Conservation (phyloP, 495 filamentous ascomycete genomes). For the Talaromyces nanjingensis region DNA sequence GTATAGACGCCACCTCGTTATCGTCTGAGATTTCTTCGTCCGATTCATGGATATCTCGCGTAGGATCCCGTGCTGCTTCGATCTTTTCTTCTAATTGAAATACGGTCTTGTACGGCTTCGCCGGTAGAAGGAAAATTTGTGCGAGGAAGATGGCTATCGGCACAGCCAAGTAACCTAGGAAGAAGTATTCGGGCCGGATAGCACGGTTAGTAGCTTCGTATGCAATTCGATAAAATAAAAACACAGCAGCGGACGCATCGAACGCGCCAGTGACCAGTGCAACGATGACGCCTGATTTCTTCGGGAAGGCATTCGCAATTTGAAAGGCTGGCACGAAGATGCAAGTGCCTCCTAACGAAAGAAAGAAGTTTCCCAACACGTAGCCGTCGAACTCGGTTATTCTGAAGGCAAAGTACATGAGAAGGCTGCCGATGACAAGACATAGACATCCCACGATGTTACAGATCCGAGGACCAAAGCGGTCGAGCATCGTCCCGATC, state of each 20-base stretch:
- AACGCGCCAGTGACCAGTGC: slow-evolving; percentile 65
- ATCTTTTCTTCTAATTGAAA: slow-evolving; percentile 54
- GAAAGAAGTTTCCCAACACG: slow-evolving; percentile 55
- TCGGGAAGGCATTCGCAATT: slow-evolving; percentile 64
- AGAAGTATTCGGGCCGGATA: slow-evolving; percentile 57
- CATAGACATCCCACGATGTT: slow-evolving; percentile 47
- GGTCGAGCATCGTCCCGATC: slow-evolving; percentile 60
- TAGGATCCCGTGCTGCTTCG: slow-evolving; percentile 45
- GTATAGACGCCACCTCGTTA: slow-evolving; percentile 41
- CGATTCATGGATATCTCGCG: slow-evolving; percentile 51
- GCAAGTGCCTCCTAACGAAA: slow-evolving; percentile 61
- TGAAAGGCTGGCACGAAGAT: slow-evolving; percentile 67
- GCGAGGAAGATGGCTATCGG: slow-evolving; percentile 49
- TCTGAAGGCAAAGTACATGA: slow-evolving; percentile 51
- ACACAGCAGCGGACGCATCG: slow-evolving; percentile 62
- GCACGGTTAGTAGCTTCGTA: slow-evolving; percentile 43
- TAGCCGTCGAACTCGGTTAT: slow-evolving; percentile 53
- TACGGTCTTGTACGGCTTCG: slow-evolving; percentile 52
- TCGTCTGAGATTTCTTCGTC: slow-evolving; percentile 45
- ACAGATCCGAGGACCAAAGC: slow-evolving; percentile 56
- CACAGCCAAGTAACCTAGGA: slow-evolving; percentile 54
- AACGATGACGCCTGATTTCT: slow-evolving; percentile 57
- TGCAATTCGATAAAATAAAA: slow-evolving; percentile 55
- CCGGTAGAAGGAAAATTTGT: slow-evolving; percentile 55
- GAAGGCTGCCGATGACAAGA: slow-evolving; percentile 48